phyloP scores from a whole-genome alignment of 176 grass and related monocot genomes.

The Aechmea fasciata region DNA sequence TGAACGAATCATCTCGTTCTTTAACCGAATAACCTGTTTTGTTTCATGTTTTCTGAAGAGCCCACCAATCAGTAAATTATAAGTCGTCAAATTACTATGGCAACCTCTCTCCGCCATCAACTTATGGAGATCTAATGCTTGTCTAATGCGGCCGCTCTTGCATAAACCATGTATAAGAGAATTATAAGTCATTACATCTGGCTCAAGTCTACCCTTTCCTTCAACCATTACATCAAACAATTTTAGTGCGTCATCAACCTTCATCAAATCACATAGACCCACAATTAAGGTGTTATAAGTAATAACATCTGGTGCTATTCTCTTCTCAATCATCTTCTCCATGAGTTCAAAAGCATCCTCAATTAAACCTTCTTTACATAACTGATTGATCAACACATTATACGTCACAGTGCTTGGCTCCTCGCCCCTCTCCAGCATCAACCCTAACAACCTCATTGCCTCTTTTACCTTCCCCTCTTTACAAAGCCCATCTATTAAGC shows the following conservation, averaged over 20 bases:
- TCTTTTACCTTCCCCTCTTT: conserved; percentile 34
- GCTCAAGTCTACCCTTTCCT: conserved; percentile 20
- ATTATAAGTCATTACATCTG: conserved; percentile 39
- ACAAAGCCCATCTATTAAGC: conserved; percentile 56
- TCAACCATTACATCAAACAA: conserved; percentile 37
- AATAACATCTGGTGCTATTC: conserved; percentile 28
- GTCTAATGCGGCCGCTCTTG: conserved; percentile 22
- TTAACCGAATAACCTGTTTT: conserved; percentile 23
- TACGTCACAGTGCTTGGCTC: conserved; percentile 39
- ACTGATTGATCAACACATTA: conserved; percentile 38
- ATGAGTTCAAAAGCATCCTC: conserved; percentile 26
- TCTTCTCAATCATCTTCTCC: conserved; percentile 22
- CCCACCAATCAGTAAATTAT: conserved; percentile 35
- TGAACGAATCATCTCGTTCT: conserved; percentile 19
- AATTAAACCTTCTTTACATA: conserved; percentile 28
- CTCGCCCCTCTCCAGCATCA: conserved; percentile 45
- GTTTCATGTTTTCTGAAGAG: conserved; percentile 21
- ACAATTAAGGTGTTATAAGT: conserved; percentile 31
- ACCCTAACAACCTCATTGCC: conserved; percentile 29
- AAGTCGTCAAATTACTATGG: conserved; percentile 24
- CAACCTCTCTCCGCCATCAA: conserved; percentile 24
- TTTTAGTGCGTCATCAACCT: conserved; percentile 29
- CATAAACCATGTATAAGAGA: conserved; percentile 56
- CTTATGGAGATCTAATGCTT: conserved; percentile 32
- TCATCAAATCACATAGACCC: conserved; percentile 32